Conservation (phyloP, 495 filamentous ascomycete genomes). For the Saxophila tyrrhenica region DNA sequence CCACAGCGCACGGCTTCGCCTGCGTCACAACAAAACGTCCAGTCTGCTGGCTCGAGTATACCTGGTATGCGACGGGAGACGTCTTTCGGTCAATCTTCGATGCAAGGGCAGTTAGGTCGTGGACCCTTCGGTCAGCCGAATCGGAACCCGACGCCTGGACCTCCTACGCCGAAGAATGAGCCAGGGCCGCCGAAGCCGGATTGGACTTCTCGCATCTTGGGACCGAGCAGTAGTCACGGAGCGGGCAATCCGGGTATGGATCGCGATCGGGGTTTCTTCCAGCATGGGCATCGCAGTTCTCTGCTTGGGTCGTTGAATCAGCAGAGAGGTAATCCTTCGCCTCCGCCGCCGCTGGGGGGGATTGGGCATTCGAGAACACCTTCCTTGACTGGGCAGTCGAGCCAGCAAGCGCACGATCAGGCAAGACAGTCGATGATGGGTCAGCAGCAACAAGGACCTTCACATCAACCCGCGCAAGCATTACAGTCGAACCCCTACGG, state of each 20-base stretch:
- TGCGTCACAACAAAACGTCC: neutral
- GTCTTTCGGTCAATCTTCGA: conserved; percentile 10
- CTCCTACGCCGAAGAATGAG: conserved; percentile 10
- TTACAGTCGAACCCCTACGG: conserved; percentile 19
- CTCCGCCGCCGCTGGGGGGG: conserved; percentile 9
- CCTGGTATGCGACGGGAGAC: conserved; percentile 7
- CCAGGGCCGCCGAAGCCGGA: conserved; percentile 7
- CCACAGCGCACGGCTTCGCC: conserved; percentile 1
- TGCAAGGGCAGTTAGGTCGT: conserved; percentile 8
- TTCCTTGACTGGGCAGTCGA: conserved; percentile 7
- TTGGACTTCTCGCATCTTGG: conserved; percentile 10
- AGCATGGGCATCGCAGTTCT: conserved; percentile 1
- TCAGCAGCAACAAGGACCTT: conserved; percentile 7
- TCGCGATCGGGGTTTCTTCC: conserved; percentile 7
- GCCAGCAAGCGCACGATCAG: conserved; percentile 10
- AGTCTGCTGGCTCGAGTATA: neutral
- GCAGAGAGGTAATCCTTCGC: conserved; percentile 15
- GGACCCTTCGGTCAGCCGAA: conserved; percentile 3
- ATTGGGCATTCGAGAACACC: conserved; percentile 12
- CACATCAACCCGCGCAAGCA: conserved; percentile 5
- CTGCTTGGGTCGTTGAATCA: conserved; percentile 12
- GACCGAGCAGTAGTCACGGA: neutral
- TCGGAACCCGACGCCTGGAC: neutral
- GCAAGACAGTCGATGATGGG: neutral
- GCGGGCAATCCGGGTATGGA: conserved; percentile 3